Evolutionary conservation across 805 yeast species (phyloP).

Genomic region (Komagataella phaffii): DNA sequence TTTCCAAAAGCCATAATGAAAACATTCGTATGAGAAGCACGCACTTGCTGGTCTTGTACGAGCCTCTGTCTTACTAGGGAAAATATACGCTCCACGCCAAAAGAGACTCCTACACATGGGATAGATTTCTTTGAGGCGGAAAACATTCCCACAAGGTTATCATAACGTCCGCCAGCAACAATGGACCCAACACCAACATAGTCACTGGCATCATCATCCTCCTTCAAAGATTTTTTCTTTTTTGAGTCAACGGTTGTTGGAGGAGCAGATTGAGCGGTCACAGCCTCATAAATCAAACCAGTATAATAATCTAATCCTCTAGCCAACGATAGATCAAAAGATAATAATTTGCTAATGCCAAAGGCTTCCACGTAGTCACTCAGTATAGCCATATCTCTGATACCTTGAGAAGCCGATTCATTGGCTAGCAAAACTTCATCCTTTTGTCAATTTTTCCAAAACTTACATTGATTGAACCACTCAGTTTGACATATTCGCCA

Average conservation of each 20-base stretch:
- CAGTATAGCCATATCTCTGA: conserved; percentile 64
- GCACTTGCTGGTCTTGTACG: conserved; percentile 45
- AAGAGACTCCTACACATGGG: conserved; percentile 96
- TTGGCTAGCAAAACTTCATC: conserved; percentile 50
- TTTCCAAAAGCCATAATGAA: conserved; percentile 94
- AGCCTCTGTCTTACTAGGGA: conserved; percentile 75
- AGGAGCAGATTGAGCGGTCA: conserved; percentile 92
- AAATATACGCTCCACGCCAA: conserved; percentile 92
- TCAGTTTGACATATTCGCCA: conserved; percentile 80
- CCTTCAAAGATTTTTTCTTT: conserved; percentile 28
- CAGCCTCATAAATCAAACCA: conserved; percentile 93
- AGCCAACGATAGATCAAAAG: conserved; percentile 90
- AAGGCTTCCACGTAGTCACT: conserved; percentile 76
- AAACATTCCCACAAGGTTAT: conserved; percentile 94
- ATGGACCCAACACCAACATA: conserved; percentile 97
- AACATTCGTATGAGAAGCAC: conserved; percentile 85
- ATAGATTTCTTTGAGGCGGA: conserved; percentile 72
- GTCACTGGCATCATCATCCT: conserved; percentile 73
- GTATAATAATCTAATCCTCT: conserved; percentile 97
- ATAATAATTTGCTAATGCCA: conserved; percentile 49
- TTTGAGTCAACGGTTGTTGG: conserved; percentile 66
- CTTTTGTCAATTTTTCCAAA: conserved; percentile 34
- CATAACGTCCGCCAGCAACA: conserved; percentile 98
- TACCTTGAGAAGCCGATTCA: conserved; percentile 66
- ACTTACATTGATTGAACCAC: conserved; percentile 63